Conservation (phyloP, 2,329 filamentous ascomycete species). For the Calonectria hongkongensis region DNA sequence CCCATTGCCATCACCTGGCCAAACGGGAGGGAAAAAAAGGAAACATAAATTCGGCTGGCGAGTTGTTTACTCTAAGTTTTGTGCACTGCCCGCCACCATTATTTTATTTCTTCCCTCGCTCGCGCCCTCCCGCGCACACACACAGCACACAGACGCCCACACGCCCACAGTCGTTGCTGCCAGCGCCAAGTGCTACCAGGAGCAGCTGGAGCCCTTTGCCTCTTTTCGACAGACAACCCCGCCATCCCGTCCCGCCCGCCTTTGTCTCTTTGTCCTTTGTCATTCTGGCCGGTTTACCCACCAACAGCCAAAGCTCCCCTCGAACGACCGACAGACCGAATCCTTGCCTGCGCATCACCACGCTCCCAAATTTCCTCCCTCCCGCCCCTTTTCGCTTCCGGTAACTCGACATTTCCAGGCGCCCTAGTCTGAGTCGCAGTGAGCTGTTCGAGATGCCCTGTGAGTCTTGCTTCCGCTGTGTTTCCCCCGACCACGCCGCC, state of each 20-base stretch:
- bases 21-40: constrained; percentile 1
- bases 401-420: constrained; percentile 47
- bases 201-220: constrained; percentile 39
- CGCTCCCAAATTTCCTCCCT: constrained; percentile 37
- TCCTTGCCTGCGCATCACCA: constrained; percentile 29
- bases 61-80: constrained; percentile 26
- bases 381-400: constrained; percentile 46
- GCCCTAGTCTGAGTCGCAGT: constrained; percentile 48
- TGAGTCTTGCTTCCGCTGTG: constrained; percentile 53
- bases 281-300: constrained; percentile 38
- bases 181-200: constrained; percentile 9
- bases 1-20: neutral
- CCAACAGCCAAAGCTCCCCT: constrained; percentile 45
- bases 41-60: neutral
- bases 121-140: constrained; percentile 34
- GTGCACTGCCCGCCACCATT: constrained; percentile 31
- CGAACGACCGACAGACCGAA: constrained; percentile 45
- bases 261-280: constrained; percentile 41
- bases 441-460: constrained; percentile 61
- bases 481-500: constrained; percentile 23
- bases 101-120: constrained; percentile 32
- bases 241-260: constrained; percentile 46
- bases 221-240: constrained; percentile 51
- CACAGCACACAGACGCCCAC: neutral
- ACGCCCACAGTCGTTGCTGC: constrained; percentile 7